A percentile compares a stretch with the other conserved stretches of the same genome.
phyloP scores from a whole-genome alignment of 2,329 filamentous ascomycete species.

The Dothideomycetes sp. region DNA sequence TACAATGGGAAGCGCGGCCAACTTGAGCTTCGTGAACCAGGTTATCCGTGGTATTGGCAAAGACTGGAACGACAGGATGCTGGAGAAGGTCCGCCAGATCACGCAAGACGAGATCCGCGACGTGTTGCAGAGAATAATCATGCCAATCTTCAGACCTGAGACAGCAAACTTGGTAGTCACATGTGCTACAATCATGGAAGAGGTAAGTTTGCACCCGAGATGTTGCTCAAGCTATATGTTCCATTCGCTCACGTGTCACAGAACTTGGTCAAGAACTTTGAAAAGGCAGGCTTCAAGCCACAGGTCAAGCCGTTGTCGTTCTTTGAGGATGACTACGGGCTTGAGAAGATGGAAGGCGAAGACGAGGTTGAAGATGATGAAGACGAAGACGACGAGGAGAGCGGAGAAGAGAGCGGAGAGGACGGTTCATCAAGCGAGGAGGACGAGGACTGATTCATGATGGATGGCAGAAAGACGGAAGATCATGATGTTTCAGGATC shows the following conservation, averaged over 20 bases:
- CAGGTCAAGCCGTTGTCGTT: constrained; percentile 63
- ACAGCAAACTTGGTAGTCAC: constrained; percentile 81
- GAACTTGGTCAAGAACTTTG: constrained; percentile 68
- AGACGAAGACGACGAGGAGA: constrained; percentile 20
- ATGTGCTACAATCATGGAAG: constrained; percentile 74
- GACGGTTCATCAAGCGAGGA: not conserved
- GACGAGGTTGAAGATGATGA: constrained; percentile 55
- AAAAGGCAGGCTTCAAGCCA: constrained; percentile 67
- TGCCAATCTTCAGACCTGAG: constrained; percentile 71
- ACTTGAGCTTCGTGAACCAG: constrained; percentile 71
- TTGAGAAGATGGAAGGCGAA: constrained; percentile 65
- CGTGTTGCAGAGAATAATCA: constrained; percentile 63
- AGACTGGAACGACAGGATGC: constrained; percentile 67
- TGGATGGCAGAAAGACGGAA: too few relatives aligned
- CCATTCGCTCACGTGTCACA: constrained; percentile 66
- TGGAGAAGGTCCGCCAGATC: constrained; percentile 69
- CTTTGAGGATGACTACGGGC: constrained; percentile 84
- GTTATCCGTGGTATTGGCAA: constrained; percentile 68
- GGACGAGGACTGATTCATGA: too few relatives aligned
- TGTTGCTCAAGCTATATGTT: constrained; percentile 31
- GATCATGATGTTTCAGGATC: too few relatives aligned
- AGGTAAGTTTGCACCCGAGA: constrained; percentile 49
- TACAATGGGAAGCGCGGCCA: constrained; percentile 72
- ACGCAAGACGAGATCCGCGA: constrained; percentile 65
- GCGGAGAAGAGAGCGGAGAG: not conserved